Base-by-base conservation (phyloP, 1,284 basidiomycete species). In the Ceratobasidium papillatum region DNA sequence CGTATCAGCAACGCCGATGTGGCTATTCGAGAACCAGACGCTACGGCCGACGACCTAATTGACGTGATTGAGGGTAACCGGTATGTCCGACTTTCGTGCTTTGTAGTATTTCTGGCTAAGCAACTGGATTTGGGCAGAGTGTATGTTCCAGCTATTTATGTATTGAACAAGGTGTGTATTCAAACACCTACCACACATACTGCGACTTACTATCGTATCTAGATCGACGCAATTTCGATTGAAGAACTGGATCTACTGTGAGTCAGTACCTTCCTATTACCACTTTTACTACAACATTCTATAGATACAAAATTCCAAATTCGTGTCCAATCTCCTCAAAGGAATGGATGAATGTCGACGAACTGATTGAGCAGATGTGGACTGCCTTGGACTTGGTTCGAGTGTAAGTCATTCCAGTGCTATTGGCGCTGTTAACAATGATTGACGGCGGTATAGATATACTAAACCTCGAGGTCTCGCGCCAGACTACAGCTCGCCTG, bases 211-310 rank as follows among this genome's bases (percentile, higher is more conserved):
- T 76, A 78, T 63, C 75, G 80, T 56, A 79, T 81, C 82, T 85
- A 98, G 92, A 99, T 99, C 80, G 97, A 99, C 81, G 95, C 94
- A 22, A 97, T 99, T 80, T 97, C 95, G 75, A 99, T 99, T 81
- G 96, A 99, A 84, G 98, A 99, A 83, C 89, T 99, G 51, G 96
- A 99, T 83, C 87, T 99, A 68, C 85, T 99, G 83, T 96, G 84
- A 81, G 87, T 81, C 32, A 30, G 5, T 17, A 17, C 25, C 7
- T 51, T 49, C 12, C 61, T 51, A 25, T 36, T n/a, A n/a, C n/a
- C n/a, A n/a, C n/a, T n/a, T 52, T 36, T 8, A 30, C 14, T 22
- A 34, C 51, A 51, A 61, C 61, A 19, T 38, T 9, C 38, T 75
- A n/a, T 78, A 91, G 89, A 71, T 93, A 93, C 84, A 94, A 93